These are phyloP conservation scores for Umbelopsis sp. DNA, from an alignment of 371 early-diverging fungal species.

Conservation along the genomic window DNA sequence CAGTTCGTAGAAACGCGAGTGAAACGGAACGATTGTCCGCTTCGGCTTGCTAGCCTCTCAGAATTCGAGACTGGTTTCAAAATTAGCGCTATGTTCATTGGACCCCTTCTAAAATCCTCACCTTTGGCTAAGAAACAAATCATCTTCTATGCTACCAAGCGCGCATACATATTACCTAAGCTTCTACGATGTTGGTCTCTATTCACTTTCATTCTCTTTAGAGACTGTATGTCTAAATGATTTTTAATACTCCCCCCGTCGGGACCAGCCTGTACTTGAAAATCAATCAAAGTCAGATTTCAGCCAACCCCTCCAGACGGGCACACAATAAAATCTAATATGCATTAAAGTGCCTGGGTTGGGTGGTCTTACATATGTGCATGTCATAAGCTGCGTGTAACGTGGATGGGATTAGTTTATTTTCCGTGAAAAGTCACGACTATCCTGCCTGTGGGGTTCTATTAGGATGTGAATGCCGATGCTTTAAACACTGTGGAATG, in stretches of 20 bases:
- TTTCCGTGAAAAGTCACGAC: too few relatives aligned
- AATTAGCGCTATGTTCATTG: background rate
- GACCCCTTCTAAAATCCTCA: too few relatives aligned
- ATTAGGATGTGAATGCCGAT: too few relatives aligned
- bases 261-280: background rate
- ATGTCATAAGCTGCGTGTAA: background rate
- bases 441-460: too few relatives aligned
- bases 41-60: background rate
- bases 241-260: too few relatives aligned
- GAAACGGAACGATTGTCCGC: constrained; percentile 12
- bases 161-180: too few relatives aligned
- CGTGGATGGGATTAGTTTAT: background rate
- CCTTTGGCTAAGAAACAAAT: too few relatives aligned
- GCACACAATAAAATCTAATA: constrained; percentile 17
- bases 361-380: background rate
- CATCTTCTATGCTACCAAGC: too few relatives aligned
- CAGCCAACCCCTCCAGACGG: background rate
- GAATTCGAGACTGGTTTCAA: background rate
- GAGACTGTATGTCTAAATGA: too few relatives aligned
- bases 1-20: background rate
- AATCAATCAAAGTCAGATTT: background rate
- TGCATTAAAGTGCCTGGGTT: constrained; percentile 14
- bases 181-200: too few relatives aligned
- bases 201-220: too few relatives aligned
- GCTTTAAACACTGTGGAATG: too few relatives aligned